A percentile compares a stretch with the other conserved stretches of the same genome.
Evolutionary conservation across 108 stramenopile genomes (phyloP).

Genomic region (Phaeodactylum tricornutum): DNA sequence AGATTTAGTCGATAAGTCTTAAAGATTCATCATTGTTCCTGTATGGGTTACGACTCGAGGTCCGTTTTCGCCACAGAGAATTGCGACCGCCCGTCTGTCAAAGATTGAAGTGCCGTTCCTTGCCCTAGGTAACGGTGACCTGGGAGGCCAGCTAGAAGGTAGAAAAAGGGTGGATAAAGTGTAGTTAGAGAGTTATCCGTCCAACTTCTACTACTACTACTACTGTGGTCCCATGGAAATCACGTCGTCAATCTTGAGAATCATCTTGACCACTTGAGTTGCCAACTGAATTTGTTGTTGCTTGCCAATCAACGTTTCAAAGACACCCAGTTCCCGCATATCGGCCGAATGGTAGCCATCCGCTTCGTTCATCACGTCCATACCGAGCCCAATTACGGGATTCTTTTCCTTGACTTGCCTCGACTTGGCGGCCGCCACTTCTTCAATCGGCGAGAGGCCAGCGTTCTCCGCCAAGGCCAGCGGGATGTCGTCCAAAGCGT

Average conservation of each 20-base stretch:
- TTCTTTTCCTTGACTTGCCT: conserved; percentile 82
- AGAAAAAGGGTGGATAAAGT: too few species aligned
- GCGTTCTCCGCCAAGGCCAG: conserved; percentile 98
- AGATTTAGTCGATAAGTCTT: too few species aligned
- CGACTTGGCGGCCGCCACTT: conserved; percentile 94
- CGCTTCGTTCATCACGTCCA: conserved; percentile 30
- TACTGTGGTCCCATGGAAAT: conserved; percentile 68
- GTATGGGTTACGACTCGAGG: too few species aligned
- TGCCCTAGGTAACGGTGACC: too few species aligned
- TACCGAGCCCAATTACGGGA: conserved; percentile 89
- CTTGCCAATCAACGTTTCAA: conserved; percentile 99
- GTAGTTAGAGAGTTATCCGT: too few species aligned
- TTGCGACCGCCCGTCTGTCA: too few species aligned
- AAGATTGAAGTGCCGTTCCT: too few species aligned
- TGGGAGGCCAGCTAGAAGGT: too few species aligned
- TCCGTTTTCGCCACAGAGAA: too few species aligned
- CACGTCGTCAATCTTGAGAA: conserved; percentile 99
- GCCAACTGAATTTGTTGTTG: conserved; percentile 98
- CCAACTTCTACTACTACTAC: conserved; percentile 7
- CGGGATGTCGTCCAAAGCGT: conserved; percentile 98
- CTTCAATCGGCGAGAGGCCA: conserved; percentile 93
- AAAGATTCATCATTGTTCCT: too few species aligned
- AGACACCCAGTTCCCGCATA: conserved; percentile 94
- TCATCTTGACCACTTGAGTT: conserved; percentile 99
- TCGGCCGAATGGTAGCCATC: conserved; percentile 68